Evolutionary conservation across 306 rosid genomes (phyloP), one percentile per base, ranked within the genome.

Genomic region (Oxytropis ochrocephala): DNA sequence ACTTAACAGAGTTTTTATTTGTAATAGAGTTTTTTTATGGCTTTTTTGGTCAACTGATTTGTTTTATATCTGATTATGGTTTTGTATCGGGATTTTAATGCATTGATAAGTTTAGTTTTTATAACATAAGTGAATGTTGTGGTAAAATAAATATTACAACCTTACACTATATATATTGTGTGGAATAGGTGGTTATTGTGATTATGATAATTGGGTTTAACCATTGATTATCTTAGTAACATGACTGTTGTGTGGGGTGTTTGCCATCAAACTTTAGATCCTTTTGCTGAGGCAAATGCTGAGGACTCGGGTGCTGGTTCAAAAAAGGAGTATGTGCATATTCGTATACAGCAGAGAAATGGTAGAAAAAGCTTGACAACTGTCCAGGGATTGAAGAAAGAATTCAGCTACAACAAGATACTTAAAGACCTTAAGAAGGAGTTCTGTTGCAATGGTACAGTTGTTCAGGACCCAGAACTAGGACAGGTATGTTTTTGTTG

Each of bases 341-440:
- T 91, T 60, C 97, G 97, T 19, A 70, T 91, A 43, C 97, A 91
- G 77, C 97, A 91, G 87, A 75, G 97, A 21, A 91, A 91, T 70
- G 97, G 97, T 68, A 91, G 97, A 21, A 91, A 91, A 79, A 91
- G 96, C 74, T 81, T 91, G 77, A 91, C 97, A 10, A 91, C 97
- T 43, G 97, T 91, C 70, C 97, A 91, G 87, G 97, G 97, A 58
- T 78, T 91, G 89, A 91, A 91, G 88, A 91, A 88, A 71, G 97
- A 91, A 27, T 91, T 79, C 79, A 91, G 97, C 86, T 91, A 91
- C 53, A 91, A 85, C 81, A 91, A 88, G 83, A 91, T 91, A 47
- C 92, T 91, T 35, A 91, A 91, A 72, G 96, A 91, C 83, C 90
- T 89, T 16, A 89, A 89, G 83, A 89, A 89, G 74, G 96, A 89